These are phyloP conservation scores for Rhodotorula sp. DNA, from an alignment of 1,284 basidiomycete genomes.

Conservation along the genomic window DNA sequence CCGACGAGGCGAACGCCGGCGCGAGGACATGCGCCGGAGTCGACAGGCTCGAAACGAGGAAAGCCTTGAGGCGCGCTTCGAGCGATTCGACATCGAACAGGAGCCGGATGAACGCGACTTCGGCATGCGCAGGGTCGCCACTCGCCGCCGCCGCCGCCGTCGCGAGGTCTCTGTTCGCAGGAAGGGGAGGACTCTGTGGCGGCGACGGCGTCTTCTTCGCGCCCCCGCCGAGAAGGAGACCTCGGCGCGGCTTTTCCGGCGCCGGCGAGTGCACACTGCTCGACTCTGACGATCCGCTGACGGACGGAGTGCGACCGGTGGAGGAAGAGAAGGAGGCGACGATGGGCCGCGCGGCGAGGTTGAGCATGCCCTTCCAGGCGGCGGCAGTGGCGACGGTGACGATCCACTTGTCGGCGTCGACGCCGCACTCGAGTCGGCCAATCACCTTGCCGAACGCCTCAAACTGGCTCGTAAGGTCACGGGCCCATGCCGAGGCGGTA, in stretches of 20 bases:
- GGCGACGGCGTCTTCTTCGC: constrained; percentile 32
- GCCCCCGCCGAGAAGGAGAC: constrained; percentile 19
- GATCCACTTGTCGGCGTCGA: constrained; percentile 43
- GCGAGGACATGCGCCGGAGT: constrained; percentile 20
- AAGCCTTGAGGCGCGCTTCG: constrained; percentile 37
- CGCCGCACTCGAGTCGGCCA: constrained; percentile 35
- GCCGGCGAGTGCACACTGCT: neutral
- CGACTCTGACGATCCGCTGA: neutral
- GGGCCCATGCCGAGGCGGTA: constrained; percentile 34
- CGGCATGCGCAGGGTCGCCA: neutral
- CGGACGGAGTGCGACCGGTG: neutral
- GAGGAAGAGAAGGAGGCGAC: constrained; percentile 8
- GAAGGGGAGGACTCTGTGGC: constrained; percentile 24
- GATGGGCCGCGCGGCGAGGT: constrained; percentile 28
- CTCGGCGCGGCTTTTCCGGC: constrained; percentile 13
- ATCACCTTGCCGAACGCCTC: constrained; percentile 38
- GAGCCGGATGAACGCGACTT: constrained; percentile 39
- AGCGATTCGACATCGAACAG: constrained; percentile 42
- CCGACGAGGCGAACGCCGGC: constrained; percentile 15
- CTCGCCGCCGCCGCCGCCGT: neutral
- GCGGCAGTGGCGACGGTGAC: constrained; percentile 41
- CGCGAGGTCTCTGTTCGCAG: constrained; percentile 3
- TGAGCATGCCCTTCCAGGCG: constrained; percentile 44
- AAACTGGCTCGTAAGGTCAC: constrained; percentile 37
- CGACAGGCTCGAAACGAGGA: constrained; percentile 32